These are phyloP conservation scores for Schizosaccharomyces lindneri DNA, from an alignment of 805 yeast genomes.

Conservation along the genomic window DNA sequence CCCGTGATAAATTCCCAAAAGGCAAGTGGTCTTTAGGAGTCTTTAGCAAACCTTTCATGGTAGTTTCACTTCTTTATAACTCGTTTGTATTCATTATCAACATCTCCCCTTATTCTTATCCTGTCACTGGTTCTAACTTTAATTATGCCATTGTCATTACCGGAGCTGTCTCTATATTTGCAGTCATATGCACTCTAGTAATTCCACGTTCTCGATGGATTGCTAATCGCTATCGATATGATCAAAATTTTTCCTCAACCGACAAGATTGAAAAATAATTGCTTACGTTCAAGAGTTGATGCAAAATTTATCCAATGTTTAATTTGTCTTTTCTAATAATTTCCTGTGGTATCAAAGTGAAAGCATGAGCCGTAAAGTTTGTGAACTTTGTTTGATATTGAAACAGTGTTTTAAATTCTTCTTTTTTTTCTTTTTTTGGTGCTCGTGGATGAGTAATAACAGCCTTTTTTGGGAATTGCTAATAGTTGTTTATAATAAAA, in stretches of 20 bases:
- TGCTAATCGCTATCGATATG: background rate
- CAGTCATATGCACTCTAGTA: conserved; percentile 5
- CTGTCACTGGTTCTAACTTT: conserved; percentile 7
- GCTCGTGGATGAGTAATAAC: too few relatives aligned
- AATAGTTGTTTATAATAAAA: too few relatives aligned
- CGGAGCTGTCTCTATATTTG: conserved; percentile 8
- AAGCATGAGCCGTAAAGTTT: too few relatives aligned
- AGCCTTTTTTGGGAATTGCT: too few relatives aligned
- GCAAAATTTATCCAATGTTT: too few relatives aligned
- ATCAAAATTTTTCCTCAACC: background rate
- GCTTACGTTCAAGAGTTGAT: too few relatives aligned
- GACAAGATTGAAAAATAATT: background rate
- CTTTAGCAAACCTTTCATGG: conserved; percentile 7
- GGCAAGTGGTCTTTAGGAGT: conserved; percentile 8
- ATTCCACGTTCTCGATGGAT: conserved; percentile 8
- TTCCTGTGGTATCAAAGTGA: too few relatives aligned
- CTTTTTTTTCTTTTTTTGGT: too few relatives aligned
- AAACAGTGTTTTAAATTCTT: too few relatives aligned
- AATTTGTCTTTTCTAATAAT: too few relatives aligned
- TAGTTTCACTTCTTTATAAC: conserved; percentile 8
- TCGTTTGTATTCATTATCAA: conserved; percentile 6
- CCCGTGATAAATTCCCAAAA: conserved; percentile 4
- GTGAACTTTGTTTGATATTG: too few relatives aligned
- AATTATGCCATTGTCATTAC: conserved; percentile 10
- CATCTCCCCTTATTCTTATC: conserved; percentile 9